phyloP scores from a whole-genome alignment of 495 filamentous ascomycete species.

The Podospora fimiseda region DNA sequence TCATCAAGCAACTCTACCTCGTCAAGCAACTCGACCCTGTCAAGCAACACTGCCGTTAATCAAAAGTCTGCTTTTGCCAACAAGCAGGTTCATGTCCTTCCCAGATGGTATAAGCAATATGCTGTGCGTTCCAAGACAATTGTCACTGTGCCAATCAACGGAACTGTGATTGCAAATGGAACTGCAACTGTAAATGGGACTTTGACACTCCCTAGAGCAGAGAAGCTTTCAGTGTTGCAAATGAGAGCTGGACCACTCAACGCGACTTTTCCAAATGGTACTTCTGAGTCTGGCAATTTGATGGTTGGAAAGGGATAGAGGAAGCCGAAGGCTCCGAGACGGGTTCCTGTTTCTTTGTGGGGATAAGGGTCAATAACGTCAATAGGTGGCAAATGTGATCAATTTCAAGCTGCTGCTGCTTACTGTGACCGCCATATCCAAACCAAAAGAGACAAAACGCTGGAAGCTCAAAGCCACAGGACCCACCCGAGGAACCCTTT shows the following conservation, averaged over 20 bases:
- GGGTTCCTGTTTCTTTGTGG: not conserved
- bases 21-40: not conserved
- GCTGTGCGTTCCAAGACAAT: not conserved
- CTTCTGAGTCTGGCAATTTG: not conserved
- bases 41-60: not conserved
- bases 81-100: not conserved
- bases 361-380: not conserved
- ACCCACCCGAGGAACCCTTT: too few relatives aligned
- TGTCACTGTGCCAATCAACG: not conserved
- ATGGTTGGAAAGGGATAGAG: not conserved
- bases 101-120: not conserved
- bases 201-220: not conserved
- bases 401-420: too few relatives aligned
- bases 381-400: too few relatives aligned
- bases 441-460: too few relatives aligned
- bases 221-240: not conserved
- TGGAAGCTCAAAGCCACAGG: too few relatives aligned
- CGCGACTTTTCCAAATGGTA: not conserved
- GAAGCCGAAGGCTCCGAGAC: not conserved
- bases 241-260: not conserved
- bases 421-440: too few relatives aligned
- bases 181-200: not conserved
- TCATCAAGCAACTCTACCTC: not conserved
- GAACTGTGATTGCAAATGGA: not conserved
- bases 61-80: not conserved